Evolutionary conservation across 106 monocot genomes (phyloP).

Genomic region (Dactylorhiza incarnata): DNA sequence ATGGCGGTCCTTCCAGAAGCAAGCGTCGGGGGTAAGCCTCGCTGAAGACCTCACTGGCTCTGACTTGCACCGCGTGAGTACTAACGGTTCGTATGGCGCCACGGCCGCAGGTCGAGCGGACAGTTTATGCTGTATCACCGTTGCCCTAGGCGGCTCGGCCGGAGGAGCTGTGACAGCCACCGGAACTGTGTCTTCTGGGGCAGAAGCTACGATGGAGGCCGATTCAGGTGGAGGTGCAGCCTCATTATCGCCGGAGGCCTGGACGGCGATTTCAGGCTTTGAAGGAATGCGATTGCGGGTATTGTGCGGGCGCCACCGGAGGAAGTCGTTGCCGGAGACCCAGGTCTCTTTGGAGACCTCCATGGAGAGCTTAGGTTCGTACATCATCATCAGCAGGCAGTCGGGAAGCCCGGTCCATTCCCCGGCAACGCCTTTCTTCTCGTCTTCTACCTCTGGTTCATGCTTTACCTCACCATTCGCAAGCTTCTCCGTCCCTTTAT

Average conservation of each 20-base stretch:
- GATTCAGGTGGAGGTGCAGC: background rate
- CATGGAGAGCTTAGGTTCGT: slow-evolving; percentile 95
- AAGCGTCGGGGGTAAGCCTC: slow-evolving; percentile 61
- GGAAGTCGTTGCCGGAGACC: slow-evolving; percentile 83
- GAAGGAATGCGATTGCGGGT: slow-evolving; percentile 17
- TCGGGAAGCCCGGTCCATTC: slow-evolving; percentile 52
- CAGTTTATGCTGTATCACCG: background rate
- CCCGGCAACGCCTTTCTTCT: slow-evolving; percentile 18
- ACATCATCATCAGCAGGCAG: slow-evolving; percentile 95
- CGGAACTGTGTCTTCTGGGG: background rate
- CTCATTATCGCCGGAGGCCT: slow-evolving; percentile 2
- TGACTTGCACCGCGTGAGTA: slow-evolving; percentile 88
- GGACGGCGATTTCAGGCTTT: background rate
- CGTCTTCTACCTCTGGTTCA: slow-evolving; percentile 2
- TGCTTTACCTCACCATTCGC: slow-evolving; percentile 11
- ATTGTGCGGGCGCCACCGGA: slow-evolving; percentile 43
- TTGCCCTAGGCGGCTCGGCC: background rate
- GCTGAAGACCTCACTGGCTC: slow-evolving; percentile 88
- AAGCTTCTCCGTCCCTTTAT: background rate
- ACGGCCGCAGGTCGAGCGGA: background rate
- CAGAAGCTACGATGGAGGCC: background rate
- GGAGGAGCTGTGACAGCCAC: slow-evolving; percentile 5
- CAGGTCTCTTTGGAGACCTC: slow-evolving; percentile 98
- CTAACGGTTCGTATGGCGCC: slow-evolving; percentile 50
- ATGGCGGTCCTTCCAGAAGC: slow-evolving; percentile 95